phyloP scores from a whole-genome alignment of 352 stramenopile genomes.

The Globisporangium emineosum region DNA sequence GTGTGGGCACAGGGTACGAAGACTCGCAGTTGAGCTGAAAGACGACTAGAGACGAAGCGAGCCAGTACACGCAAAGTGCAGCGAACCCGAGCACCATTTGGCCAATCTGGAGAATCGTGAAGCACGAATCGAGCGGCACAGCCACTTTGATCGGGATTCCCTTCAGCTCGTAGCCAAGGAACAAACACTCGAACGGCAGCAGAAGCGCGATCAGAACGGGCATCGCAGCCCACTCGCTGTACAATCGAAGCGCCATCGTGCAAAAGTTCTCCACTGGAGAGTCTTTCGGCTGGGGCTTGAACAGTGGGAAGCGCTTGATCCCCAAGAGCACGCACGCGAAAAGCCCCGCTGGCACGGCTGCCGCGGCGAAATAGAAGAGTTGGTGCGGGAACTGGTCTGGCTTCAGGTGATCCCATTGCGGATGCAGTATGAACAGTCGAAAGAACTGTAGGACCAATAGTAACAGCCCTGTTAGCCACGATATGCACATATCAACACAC shows the following conservation, averaged over 20 bases:
- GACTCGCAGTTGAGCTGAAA: conserved; percentile 67
- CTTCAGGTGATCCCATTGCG: conserved; percentile 43
- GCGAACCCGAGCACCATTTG: conserved; percentile 27
- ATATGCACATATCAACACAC: too few species aligned
- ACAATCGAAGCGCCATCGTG: conserved; percentile 43
- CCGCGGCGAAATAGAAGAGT: conserved; percentile 40
- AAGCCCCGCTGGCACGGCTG: conserved; percentile 35
- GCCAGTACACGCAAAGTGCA: conserved; percentile 28
- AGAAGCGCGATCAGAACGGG: conserved; percentile 50
- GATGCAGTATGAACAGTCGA: conserved; percentile 40
- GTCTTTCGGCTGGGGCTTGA: conserved; percentile 52
- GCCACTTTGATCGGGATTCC: conserved; percentile 22
- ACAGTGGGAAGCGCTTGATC: conserved; percentile 51
- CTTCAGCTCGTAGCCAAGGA: conserved; percentile 38
- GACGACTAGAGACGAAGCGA: conserved; percentile 27
- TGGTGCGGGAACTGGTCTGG: conserved; percentile 28
- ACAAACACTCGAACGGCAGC: conserved; percentile 48
- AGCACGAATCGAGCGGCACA: conserved; percentile 29
- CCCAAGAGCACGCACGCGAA: conserved; percentile 32
- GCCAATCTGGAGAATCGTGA: conserved; percentile 31
- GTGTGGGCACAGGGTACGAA: conserved; percentile 38
- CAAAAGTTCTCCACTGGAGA: conserved; percentile 47
- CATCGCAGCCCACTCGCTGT: conserved; percentile 49
- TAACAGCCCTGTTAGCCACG: not conserved
- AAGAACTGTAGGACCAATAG: conserved; percentile 21